Evolutionary conservation across 345 rosid genomes (phyloP).

Genomic region (Eucalyptus pumila): DNA sequence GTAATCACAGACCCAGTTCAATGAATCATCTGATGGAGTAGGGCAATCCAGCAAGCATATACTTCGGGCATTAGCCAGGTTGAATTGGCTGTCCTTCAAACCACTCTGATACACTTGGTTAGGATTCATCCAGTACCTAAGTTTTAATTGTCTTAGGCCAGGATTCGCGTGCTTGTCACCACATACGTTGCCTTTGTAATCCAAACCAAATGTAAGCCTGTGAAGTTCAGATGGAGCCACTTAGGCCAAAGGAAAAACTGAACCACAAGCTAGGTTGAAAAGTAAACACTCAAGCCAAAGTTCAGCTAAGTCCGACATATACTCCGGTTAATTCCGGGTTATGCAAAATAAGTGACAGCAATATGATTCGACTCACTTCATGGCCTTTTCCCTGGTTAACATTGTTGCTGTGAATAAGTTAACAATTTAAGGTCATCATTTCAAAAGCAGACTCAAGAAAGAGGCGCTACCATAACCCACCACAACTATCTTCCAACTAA

Average conservation of each 20-base stretch:
- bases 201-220: conserved; percentile 94
- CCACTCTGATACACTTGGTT: conserved; percentile 96
- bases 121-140: conserved; percentile 86
- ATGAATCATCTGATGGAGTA: conserved; percentile 58
- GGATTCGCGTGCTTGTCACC: conserved; percentile 79
- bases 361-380: neutral
- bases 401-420: neutral
- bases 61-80: conserved; percentile 69
- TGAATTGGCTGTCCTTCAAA: conserved; percentile 59
- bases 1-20: conserved; percentile 96
- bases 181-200: conserved; percentile 93
- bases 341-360: neutral
- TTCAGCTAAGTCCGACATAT: neutral
- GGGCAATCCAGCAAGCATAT: conserved; percentile 94
- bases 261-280: neutral
- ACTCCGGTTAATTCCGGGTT: neutral
- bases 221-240: conserved; percentile 1
- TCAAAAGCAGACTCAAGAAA: neutral
- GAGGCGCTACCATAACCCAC: neutral
- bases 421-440: neutral
- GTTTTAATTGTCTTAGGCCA: conserved; percentile 62
- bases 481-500: neutral
- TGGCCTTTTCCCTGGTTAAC: neutral
- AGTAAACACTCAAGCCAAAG: neutral
- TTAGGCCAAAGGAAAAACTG: neutral